phyloP scores from a whole-genome alignment of 345 rosid species.

The Aquilaria malaccensis region DNA sequence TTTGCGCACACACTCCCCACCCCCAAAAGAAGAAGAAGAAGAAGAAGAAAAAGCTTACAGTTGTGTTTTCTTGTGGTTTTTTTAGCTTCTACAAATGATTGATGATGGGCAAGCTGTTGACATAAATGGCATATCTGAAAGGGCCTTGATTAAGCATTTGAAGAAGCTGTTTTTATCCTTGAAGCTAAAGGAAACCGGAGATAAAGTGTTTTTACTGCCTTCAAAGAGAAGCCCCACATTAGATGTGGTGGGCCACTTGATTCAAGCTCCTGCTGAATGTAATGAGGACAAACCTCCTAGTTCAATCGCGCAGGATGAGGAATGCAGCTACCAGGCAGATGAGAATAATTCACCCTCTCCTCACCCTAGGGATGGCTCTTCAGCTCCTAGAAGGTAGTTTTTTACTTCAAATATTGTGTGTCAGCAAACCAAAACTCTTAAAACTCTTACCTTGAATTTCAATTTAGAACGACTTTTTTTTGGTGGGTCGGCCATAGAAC shows the following conservation, averaged over 20 bases:
- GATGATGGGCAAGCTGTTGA: constrained; percentile 96
- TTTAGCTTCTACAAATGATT: constrained; percentile 79
- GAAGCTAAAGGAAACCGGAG: constrained; percentile 58
- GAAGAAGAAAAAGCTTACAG: background rate
- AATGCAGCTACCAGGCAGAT: constrained; percentile 19
- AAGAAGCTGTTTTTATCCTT: constrained; percentile 65
- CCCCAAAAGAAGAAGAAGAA: too few species aligned
- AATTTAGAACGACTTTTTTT: too few species aligned
- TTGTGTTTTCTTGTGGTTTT: background rate
- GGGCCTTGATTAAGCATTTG: constrained; percentile 45
- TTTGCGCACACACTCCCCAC: too few species aligned
- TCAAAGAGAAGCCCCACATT: constrained; percentile 43
- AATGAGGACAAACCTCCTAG: constrained; percentile 21
- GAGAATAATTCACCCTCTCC: constrained; percentile 22
- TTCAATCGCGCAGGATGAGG: constrained; percentile 13
- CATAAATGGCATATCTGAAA: constrained; percentile 73
- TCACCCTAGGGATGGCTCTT: constrained; percentile 31
- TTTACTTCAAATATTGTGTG: background rate
- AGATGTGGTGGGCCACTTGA: constrained; percentile 52
- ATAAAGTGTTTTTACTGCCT: constrained; percentile 57
- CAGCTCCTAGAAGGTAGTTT: constrained; percentile 54
- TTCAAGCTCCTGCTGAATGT: constrained; percentile 31
- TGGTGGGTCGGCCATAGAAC: too few species aligned
- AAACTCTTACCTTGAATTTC: too few species aligned
- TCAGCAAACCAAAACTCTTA: background rate